Percentiles rank a stretch among this genome's conserved stretches.
These are phyloP conservation scores for Pelargonium myrrhifolium DNA, from an alignment of 441 rosid species.

Conservation along the genomic window DNA sequence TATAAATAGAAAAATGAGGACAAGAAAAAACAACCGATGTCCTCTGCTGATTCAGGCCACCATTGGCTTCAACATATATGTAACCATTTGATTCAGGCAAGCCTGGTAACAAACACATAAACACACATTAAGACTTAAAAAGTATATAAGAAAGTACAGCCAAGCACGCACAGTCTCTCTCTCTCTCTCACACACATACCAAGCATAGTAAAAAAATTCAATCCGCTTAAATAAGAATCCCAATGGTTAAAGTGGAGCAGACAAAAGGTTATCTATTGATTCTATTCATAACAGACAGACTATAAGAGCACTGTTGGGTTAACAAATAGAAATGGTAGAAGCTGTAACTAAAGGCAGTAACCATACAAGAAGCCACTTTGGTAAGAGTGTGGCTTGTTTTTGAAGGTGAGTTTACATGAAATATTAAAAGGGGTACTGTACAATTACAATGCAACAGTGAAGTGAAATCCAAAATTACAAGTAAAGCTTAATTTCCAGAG, in stretches of 20 bases:
- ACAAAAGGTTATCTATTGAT: too few relatives aligned
- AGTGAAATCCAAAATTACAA: not conserved
- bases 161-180: too few relatives aligned
- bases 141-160: constrained; percentile 2
- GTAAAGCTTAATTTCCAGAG: not conserved
- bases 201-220: not conserved
- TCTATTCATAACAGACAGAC: too few relatives aligned
- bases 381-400: too few relatives aligned
- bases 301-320: too few relatives aligned
- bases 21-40: constrained; percentile 66
- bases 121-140: constrained; percentile 8
- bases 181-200: not conserved
- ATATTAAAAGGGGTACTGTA: too few relatives aligned
- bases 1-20: constrained; percentile 10
- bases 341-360: too few relatives aligned
- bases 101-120: constrained; percentile 32
- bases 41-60: constrained; percentile 97
- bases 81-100: constrained; percentile 89
- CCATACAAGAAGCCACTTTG: too few relatives aligned
- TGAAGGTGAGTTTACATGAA: too few relatives aligned
- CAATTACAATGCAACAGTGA: too few relatives aligned
- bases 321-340: too few relatives aligned
- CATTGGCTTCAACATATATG: constrained; percentile 92
- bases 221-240: not conserved
- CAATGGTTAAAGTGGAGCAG: too few relatives aligned